Conservation (phyloP, 2,329 filamentous ascomycete genomes). For the Ceratocystis variospora region DNA sequence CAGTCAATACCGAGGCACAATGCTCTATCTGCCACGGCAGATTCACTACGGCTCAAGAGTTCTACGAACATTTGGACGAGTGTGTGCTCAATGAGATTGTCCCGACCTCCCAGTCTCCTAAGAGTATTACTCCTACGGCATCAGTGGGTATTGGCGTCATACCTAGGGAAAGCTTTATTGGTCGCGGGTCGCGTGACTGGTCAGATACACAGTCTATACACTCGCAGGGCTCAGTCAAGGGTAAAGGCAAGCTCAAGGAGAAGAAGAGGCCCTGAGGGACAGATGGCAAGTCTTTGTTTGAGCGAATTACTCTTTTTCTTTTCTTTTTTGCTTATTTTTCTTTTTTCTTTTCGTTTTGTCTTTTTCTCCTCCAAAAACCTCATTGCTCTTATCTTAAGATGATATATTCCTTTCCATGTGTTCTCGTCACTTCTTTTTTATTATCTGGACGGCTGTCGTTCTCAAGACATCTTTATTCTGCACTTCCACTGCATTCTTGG, state of each 20-base stretch:
- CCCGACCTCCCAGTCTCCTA: slow-evolving; percentile 24
- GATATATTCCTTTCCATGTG: background rate
- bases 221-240: slow-evolving; percentile 11
- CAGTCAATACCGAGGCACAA: slow-evolving; percentile 40
- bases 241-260: slow-evolving; percentile 15
- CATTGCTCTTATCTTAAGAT: background rate
- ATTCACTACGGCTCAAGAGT: slow-evolving; percentile 82
- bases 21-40: slow-evolving; percentile 76
- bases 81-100: slow-evolving; percentile 48
- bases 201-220: slow-evolving; percentile 12
- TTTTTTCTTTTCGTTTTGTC: no score
- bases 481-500: background rate
- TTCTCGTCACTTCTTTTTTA: background rate
- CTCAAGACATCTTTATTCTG: background rate
- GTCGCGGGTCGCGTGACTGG: background rate
- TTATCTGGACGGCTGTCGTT: background rate
- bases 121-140: background rate
- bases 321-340: no score
- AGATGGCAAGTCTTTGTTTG: background rate
- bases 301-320: background rate
- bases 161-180: background rate
- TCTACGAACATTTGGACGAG: slow-evolving; percentile 85
- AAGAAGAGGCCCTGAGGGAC: background rate
- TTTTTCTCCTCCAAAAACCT: background rate
- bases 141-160: background rate